These are phyloP conservation scores for Prunella vulgaris DNA, from an alignment of 257 asterid species.

Conservation along the genomic window DNA sequence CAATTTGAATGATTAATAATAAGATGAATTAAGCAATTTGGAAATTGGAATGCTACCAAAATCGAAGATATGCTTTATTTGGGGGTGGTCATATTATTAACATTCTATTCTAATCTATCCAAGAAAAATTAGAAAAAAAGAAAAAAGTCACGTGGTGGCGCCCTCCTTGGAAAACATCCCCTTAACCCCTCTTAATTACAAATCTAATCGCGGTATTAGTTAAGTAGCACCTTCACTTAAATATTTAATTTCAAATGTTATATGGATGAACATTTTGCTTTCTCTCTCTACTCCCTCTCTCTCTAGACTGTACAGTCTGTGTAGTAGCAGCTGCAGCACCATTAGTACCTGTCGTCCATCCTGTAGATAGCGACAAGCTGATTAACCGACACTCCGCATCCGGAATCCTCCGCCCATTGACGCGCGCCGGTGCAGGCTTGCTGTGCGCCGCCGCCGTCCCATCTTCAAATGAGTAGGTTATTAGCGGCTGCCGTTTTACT, in stretches of 20 bases:
- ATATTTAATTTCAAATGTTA: neutral
- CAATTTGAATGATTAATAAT: no score
- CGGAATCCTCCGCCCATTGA: neutral
- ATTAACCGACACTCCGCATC: slow-evolving; percentile 30
- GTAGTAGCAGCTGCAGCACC: slow-evolving; percentile 15
- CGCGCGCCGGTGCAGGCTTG: slow-evolving; percentile 49
- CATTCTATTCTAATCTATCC: neutral
- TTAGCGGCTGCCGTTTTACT: slow-evolving; percentile 27
- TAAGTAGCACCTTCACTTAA: neutral
- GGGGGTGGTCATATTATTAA: neutral
- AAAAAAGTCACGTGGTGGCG: slow-evolving; percentile 19
- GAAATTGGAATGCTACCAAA: neutral
- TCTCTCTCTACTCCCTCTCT: slow-evolving; percentile 14
- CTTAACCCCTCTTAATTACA: slow-evolving; percentile 10
- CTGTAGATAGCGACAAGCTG: slow-evolving; percentile 31
- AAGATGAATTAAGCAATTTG: neutral
- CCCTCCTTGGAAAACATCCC: slow-evolving; percentile 14
- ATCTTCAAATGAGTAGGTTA: slow-evolving; percentile 55
- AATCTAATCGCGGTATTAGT: slow-evolving; percentile 11
- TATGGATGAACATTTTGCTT: neutral
- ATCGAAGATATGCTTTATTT: neutral
- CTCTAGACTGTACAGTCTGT: slow-evolving; percentile 12
- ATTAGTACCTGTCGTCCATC: slow-evolving; percentile 29
- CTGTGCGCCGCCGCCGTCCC: slow-evolving; percentile 62
- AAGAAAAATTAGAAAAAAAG: neutral